Base-by-base conservation (phyloP, 805 yeast genomes). In the Myxozyma vanderwaltii region DNA sequence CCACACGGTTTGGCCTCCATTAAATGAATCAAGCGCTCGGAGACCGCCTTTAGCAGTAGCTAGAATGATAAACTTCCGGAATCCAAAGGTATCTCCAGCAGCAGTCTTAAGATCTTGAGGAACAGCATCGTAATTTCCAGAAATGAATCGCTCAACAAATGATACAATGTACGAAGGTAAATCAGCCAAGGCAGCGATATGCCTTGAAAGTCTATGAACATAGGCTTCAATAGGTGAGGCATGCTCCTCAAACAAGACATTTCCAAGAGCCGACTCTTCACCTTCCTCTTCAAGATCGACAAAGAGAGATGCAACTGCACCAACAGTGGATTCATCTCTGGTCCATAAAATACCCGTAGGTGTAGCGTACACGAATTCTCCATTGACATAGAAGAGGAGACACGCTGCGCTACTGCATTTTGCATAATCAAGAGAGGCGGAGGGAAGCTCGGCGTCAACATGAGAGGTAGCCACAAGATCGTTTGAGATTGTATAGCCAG, bases 31-130 rank as follows among this genome's bases (percentile, higher is more conserved):
- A 5, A 74, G 61, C 5, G 73, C 77, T 40, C 67, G 58, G 2
- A 73, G 54, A 2, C 69, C 58, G n/a, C 72, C 71, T 7, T 26
- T n/a, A 2, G 45, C 36, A 8, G 76, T 71, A 6, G 63, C 68
- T 1, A 69, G 66, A 10, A 74, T 67, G 1, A 73, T 59, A 19
- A 67, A 56, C 65, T 75, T 73, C 43, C 70, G 65, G 61, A 73
- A 72, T 1, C 75, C 75, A 54, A 75, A 75, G 27, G 67, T 51
- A 15, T 64, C 67, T 8, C 62, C 66, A 19, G 63, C 63, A 2
- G 56, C 44, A n/a, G 27, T 50, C 43, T 38, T 38, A 19, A 38
- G 63, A 39, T 4, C 57, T 44, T 8, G 21, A 19, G 12, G 51
- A 13, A 35, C 29, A 2, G 53, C 48, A 29, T 60, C 66, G 38